Evolutionary conservation across 176 grass and related monocot species (phyloP).

Genomic region (sorghum (Sorghum bicolor)): Sorghum_bicolor_NCBIv3 NC_012877.2:3074501-3075000

Average conservation of each 20-base stretch:
- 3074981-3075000: not conserved
- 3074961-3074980: not conserved
- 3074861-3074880: not conserved
- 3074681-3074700: slow-evolving; percentile 91
- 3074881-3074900: not conserved
- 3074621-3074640: slow-evolving; percentile 54
- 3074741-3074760: slow-evolving; percentile 55
- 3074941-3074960: not conserved
- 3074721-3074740: slow-evolving; percentile 63
- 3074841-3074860: not conserved
- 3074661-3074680: slow-evolving; percentile 65
- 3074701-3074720: slow-evolving; percentile 71
- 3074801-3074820: slow-evolving; percentile 89
- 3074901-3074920: not conserved
- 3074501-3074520: slow-evolving; percentile 56
- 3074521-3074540: slow-evolving; percentile 73
- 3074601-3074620: slow-evolving; percentile 63
- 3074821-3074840: not conserved
- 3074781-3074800: slow-evolving; percentile 62
- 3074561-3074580: slow-evolving; percentile 81
- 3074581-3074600: slow-evolving; percentile 71
- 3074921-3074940: not conserved
- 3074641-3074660: slow-evolving; percentile 73
- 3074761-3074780: slow-evolving; percentile 72
- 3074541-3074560: slow-evolving; percentile 84